phyloP scores from a whole-genome alignment of 2,329 filamentous ascomycete species.

The Paracoccidioides lutzii region DNA sequence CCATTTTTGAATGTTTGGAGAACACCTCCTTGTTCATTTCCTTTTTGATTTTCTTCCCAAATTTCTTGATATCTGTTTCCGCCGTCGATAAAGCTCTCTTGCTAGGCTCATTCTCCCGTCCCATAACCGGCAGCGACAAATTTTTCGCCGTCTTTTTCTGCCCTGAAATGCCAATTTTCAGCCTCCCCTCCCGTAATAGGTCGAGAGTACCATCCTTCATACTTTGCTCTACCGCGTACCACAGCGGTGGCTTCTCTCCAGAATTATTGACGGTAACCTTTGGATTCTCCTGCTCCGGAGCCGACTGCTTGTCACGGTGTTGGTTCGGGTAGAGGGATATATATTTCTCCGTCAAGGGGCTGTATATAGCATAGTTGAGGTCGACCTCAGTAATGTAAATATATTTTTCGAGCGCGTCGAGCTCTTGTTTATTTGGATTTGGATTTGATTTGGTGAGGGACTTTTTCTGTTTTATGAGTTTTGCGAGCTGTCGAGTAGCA shows the following conservation, averaged over 20 bases:
- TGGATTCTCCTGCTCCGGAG: constrained; percentile 13
- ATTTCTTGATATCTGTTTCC: constrained; percentile 8
- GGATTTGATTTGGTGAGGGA: neutral
- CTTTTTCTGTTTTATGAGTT: constrained; percentile 11
- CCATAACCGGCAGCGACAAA: neutral
- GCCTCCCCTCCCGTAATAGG: constrained; percentile 29
- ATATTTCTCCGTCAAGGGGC: constrained; percentile 48
- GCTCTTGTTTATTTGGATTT: constrained; percentile 11
- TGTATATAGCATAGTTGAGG: constrained; percentile 51
- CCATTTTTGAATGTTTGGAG: neutral
- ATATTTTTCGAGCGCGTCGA: constrained; percentile 19
- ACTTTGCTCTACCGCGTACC: constrained; percentile 32
- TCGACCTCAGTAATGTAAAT: constrained; percentile 43
- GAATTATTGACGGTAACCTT: constrained; percentile 11
- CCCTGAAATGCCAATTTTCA: constrained; percentile 17
- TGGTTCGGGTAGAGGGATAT: constrained; percentile 40
- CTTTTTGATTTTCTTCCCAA: constrained; percentile 4
- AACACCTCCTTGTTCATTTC: neutral
- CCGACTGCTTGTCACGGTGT: constrained; percentile 17
- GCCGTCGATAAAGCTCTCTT: neutral
- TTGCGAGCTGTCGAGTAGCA: constrained; percentile 28
- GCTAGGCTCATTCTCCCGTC: constrained; percentile 1
- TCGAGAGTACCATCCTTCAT: constrained; percentile 33
- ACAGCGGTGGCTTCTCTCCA: constrained; percentile 29
- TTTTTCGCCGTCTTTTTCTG: constrained; percentile 11